These are phyloP conservation scores for Xerocomellus dryophilus DNA, from an alignment of 768 basidiomycete genomes.

Conservation along the genomic window DNA sequence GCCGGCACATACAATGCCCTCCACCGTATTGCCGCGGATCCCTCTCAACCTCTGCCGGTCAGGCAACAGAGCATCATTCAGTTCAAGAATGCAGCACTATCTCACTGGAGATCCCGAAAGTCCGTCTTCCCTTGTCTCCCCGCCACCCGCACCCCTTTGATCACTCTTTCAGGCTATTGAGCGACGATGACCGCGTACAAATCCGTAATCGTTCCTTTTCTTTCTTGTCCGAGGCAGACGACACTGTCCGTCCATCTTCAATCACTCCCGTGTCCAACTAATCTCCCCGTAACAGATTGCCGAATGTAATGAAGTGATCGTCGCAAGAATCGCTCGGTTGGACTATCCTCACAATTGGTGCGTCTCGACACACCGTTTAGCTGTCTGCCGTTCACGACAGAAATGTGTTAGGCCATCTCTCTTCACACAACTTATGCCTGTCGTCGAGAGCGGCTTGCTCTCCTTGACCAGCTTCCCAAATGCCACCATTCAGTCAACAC, in stretches of 20 bases:
- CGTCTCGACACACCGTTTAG: slow-evolving; percentile 12
- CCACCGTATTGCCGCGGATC: slow-evolving; percentile 67
- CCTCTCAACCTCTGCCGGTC: slow-evolving; percentile 56
- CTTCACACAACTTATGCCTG: slow-evolving; percentile 43
- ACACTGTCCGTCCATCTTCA: slow-evolving; percentile 51
- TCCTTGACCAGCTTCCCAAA: slow-evolving; percentile 43
- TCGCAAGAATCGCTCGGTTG: slow-evolving; percentile 71
- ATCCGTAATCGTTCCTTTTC: slow-evolving; percentile 64
- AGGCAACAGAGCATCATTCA: slow-evolving; percentile 84
- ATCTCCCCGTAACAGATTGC: slow-evolving; percentile 48
- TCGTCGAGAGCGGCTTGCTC: slow-evolving; percentile 54
- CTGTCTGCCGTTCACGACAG: background rate
- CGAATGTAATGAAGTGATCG: slow-evolving; percentile 69
- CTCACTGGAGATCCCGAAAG: slow-evolving; percentile 80
- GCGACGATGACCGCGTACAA: slow-evolving; percentile 60
- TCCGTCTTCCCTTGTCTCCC: slow-evolving; percentile 31
- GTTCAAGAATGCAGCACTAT: slow-evolving; percentile 76
- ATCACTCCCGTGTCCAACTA: background rate
- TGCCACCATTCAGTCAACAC: slow-evolving; percentile 42
- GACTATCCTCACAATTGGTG: slow-evolving; percentile 79
- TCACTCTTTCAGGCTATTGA: slow-evolving; percentile 50
- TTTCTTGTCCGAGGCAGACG: slow-evolving; percentile 76
- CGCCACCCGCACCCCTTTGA: slow-evolving; percentile 7
- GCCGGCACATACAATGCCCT: slow-evolving; percentile 70
- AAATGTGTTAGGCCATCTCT: slow-evolving; percentile 21